Base-by-base conservation (phyloP, 495 filamentous ascomycete species). In the Umbilicaria muhlenbergii region DNA sequence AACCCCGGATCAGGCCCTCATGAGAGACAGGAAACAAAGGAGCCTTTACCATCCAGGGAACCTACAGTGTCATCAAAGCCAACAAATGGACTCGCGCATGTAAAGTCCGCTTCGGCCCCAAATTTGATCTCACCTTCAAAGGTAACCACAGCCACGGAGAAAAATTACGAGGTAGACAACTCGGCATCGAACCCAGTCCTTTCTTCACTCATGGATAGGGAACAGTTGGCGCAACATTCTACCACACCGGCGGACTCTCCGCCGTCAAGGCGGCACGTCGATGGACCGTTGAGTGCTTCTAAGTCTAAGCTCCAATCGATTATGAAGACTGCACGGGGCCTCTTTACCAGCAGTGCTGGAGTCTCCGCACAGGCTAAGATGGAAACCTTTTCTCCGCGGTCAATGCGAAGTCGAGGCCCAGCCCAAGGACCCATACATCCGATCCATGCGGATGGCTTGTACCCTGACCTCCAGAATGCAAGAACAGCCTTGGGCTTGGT, bases 241-340 rank as follows among this genome's bases (percentile, higher is more conserved):
- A 77, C 77, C 6, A 84, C 81, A 10, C 80, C 84, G 4, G 65
- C 68, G 17, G 82, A 80, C 36, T 85, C 84, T 11, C 84, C 84
- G 15, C 45, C 48, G 13, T 65, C 70, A 7, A 74, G 74, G 44
- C 72, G 70, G 44, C 72, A 79, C 51, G 64, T 68, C 41, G 85
- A 88, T 46, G 87, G 80, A 37, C 83, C 86, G 5, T 58, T 93
- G 21, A 93, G 84, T 56, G 82, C 86, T 38, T 86, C 87, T 14
- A 94, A 92, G 63, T 81, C 77, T 49, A 86, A 83, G 56, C 63
- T 94, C 32, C 86, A 86, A 34, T 91, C 86, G 8, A 84, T 92
- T 42, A 67, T 94, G 48, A 84, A 85, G 57, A 81, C 80, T 32
- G 86, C 86, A 12, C 86, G 81, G 55, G 83, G 78, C 14, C 70